Percentiles rank a stretch among this genome's conserved stretches.
Conservation (phyloP, 257 asterid species). For the Solanum neorickii region DNA sequence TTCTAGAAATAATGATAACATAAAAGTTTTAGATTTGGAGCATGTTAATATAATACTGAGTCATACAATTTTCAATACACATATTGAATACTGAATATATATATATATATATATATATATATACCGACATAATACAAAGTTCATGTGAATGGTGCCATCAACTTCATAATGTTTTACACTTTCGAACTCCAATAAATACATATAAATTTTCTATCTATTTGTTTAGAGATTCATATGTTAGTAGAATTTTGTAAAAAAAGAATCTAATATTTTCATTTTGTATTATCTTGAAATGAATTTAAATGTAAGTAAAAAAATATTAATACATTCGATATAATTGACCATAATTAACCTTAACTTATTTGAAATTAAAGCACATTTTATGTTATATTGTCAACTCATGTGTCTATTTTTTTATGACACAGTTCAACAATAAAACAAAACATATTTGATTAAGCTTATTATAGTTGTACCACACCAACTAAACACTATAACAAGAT, state of each 20-base stretch:
- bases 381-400: neutral
- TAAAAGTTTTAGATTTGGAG: no score
- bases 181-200: neutral
- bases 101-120: no score
- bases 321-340: neutral
- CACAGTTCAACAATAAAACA: neutral
- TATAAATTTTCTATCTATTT: neutral
- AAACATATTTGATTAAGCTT: neutral
- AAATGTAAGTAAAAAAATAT: neutral
- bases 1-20: no score
- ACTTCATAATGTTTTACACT: neutral
- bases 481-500: constrained; percentile 12
- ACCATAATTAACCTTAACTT: neutral
- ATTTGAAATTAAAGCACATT: neutral
- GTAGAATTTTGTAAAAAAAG: neutral
- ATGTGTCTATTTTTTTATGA: neutral
- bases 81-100: no score
- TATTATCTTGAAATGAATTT: neutral
- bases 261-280: neutral
- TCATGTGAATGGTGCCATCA: neutral
- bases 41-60: no score
- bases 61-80: no score
- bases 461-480: constrained; percentile 8
- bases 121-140: neutral
- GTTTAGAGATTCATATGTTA: neutral